Percentiles rank a stretch among this genome's conserved stretches.
phyloP scores from a whole-genome alignment of 176 grass and related monocot species.

The Avena insularis region DNA sequence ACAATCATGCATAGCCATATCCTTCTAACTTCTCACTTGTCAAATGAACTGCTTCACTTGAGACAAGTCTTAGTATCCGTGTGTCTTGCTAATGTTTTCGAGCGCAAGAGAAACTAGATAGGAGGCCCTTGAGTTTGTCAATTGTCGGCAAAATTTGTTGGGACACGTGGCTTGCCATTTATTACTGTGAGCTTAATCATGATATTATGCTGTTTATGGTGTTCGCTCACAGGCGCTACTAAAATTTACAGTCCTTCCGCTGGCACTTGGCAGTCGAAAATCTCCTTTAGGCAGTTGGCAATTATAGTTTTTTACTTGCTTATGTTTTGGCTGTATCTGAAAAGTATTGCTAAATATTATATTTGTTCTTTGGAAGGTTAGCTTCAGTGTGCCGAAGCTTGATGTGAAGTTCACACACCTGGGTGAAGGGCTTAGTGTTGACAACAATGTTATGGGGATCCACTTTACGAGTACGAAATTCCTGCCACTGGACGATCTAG shows the following conservation, averaged over 20 bases:
- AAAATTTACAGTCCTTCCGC: slow-evolving; percentile 23
- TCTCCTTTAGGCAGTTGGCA: slow-evolving; percentile 5
- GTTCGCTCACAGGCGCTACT: background rate
- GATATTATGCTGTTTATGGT: slow-evolving; percentile 18
- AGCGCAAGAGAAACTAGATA: slow-evolving; percentile 10
- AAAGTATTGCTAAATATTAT: slow-evolving; percentile 65
- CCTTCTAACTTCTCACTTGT: background rate
- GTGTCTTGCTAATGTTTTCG: slow-evolving; percentile 21
- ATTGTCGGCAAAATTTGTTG: slow-evolving; percentile 24
- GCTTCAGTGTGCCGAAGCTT: slow-evolving; percentile 99
- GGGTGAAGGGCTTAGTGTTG: slow-evolving; percentile 77
- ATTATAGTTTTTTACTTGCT: slow-evolving; percentile 18
- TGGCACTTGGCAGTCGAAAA: background rate
- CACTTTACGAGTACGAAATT: slow-evolving; percentile 77
- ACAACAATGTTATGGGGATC: slow-evolving; percentile 91
- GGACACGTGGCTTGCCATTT: background rate
- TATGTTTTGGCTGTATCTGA: slow-evolving; percentile 8
- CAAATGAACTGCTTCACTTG: slow-evolving; percentile 31
- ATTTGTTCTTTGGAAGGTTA: slow-evolving; percentile 99
- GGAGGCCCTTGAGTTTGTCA: background rate
- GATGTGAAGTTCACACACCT: slow-evolving; percentile 92
- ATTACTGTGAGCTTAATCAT: slow-evolving; percentile 13
- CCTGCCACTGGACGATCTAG: slow-evolving; percentile 70
- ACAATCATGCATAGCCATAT: background rate
- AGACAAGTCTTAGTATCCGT: background rate